Base-by-base conservation (phyloP, 2,329 filamentous ascomycete species). In the Ambrosiella cleistominuta region DNA sequence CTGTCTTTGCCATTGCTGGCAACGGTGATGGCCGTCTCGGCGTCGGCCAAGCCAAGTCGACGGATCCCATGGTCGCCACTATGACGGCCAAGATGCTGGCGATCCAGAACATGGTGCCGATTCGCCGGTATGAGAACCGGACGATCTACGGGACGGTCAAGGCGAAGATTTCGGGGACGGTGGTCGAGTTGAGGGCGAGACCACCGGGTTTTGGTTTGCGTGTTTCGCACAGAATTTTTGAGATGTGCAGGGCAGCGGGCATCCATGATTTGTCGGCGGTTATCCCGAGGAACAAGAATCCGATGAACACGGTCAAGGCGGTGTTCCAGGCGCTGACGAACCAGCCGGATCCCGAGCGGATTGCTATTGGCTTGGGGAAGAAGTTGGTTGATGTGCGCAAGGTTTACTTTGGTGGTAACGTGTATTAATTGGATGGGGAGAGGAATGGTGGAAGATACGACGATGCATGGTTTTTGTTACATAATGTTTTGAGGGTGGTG, bases 281-380 rank as follows among this genome's bases (percentile, higher is more conserved):
- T 64, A 90, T 95, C 62, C 83, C 84, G 42, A 85, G 91, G 51
- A 88, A 88, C 62, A 81, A 90, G 66, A 97, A 95, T 76, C 88
- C 89, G 64, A 95, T 97, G 89, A 98, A 98, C 75, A 88, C 90
- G 15, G 86, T 95, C 72, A 96, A 96, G 74, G 93, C 93, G 12
- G 80, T 88, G 45, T 87, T 86, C 71, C 70, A 91, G 69, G 91
- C 90, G 4, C 75, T 98, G 62, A 79, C 81, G 69, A 85, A 76
- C 73, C 93, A 98, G 74, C 81, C 81, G 61, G 77, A 95, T 67
- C 93, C 93, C 37, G 88, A 97, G 69, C 83, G 91, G 67, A 84
- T 98, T 67, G 93, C 93, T 59, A 79, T 86, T 54, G 91, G 88
- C 56, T 75, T 90, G 63, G 91, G 93, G 61, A 91, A 87, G 79